Evolutionary conservation across 2,329 filamentous ascomycete genomes (phyloP).

Genomic region (Nigrograna mackinnonii): DNA sequence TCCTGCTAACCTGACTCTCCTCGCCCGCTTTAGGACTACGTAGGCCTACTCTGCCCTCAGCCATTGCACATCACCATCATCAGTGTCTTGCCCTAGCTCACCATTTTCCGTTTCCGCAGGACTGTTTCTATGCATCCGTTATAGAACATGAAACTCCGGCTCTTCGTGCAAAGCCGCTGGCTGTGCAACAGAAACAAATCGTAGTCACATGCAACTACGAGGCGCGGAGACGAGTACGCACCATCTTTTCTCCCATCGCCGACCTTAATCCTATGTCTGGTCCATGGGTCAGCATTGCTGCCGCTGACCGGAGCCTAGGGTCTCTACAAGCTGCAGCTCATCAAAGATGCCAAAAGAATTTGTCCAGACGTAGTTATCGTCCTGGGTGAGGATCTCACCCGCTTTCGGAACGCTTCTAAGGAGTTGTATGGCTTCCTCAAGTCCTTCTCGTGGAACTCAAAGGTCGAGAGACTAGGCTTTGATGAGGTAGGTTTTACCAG

Average conservation of each 20-base stretch:
- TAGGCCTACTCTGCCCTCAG: slow-evolving; percentile 17
- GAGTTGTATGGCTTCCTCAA: slow-evolving; percentile 73
- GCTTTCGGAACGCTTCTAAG: slow-evolving; percentile 87
- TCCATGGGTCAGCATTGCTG: neutral
- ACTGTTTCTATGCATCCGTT: slow-evolving; percentile 94
- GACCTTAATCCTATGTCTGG: neutral
- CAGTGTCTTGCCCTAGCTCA: neutral
- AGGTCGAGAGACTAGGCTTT: slow-evolving; percentile 81
- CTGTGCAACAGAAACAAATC: slow-evolving; percentile 91
- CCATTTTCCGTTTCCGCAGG: slow-evolving; percentile 48
- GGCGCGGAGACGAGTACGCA: slow-evolving; percentile 65
- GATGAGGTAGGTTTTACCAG: slow-evolving; percentile 68
- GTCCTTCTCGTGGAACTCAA: slow-evolving; percentile 75
- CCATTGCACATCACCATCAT: slow-evolving; percentile 8
- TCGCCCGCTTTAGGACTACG: slow-evolving; percentile 34
- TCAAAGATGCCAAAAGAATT: slow-evolving; percentile 76
- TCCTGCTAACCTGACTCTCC: slow-evolving; percentile 25
- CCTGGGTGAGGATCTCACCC: slow-evolving; percentile 73
- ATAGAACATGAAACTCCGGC: slow-evolving; percentile 79
- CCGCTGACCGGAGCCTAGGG: slow-evolving; percentile 40
- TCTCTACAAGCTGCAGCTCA: slow-evolving; percentile 81
- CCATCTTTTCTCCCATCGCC: neutral
- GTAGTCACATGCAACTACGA: slow-evolving; percentile 75
- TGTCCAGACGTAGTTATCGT: slow-evolving; percentile 85
- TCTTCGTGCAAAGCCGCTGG: slow-evolving; percentile 74